phyloP scores from a whole-genome alignment of 163 green algal species.

The Scenedesmus sp. region DNA sequence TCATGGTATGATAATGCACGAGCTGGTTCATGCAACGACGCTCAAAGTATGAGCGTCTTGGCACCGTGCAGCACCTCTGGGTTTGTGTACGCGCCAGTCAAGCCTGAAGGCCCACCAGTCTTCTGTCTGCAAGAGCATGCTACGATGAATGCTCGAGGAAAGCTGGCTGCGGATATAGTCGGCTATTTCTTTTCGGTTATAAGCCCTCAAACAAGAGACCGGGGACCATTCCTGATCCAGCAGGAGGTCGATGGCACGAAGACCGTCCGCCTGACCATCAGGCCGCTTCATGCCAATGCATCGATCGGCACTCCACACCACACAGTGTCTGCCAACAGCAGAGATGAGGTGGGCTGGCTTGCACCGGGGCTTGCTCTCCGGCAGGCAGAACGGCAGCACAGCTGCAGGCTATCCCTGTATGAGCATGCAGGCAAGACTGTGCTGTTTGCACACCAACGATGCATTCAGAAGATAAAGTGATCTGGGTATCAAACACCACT shows the following conservation, averaged over 20 bases:
- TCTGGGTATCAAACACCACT: neutral
- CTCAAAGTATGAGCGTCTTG: neutral
- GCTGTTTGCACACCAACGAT: neutral
- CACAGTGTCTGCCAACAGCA: neutral
- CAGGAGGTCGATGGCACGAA: neutral
- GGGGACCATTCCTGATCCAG: neutral
- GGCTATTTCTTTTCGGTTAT: neutral
- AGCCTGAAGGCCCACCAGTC: neutral
- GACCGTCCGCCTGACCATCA: slow-evolving; percentile 7
- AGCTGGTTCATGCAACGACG: neutral
- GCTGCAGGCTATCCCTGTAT: neutral
- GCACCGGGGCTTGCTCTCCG: neutral
- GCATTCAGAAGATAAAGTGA: too few species aligned
- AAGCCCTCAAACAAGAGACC: neutral
- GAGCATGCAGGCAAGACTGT: neutral
- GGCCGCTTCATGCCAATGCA: neutral
- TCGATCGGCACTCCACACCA: neutral
- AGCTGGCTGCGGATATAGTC: neutral
- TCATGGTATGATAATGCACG: too few species aligned
- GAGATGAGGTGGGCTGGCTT: neutral
- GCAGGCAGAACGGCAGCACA: neutral
- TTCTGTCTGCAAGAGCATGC: neutral
- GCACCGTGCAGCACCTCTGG: neutral
- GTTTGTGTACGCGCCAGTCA: neutral
- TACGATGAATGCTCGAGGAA: slow-evolving; percentile 4